Base-by-base conservation (phyloP, 2,329 filamentous ascomycete species). In the Talaromyces piceae region DNA sequence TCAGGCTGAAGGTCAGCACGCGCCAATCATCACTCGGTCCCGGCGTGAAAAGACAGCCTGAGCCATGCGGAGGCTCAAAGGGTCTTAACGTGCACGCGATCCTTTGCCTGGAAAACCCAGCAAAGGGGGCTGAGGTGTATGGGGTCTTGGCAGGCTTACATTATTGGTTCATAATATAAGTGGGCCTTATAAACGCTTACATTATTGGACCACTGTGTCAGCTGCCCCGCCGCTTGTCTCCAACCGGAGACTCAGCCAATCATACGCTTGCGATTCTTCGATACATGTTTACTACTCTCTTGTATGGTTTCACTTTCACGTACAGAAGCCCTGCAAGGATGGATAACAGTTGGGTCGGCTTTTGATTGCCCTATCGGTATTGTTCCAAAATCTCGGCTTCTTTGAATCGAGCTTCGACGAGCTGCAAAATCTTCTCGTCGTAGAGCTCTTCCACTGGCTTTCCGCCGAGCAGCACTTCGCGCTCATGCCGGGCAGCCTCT, bases 401-500 rank as follows among this genome's bases (percentile, higher is more conserved):
- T 50, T 73, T 73, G 63, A 84, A 76, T 58, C 84, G 80, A 56
- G 73, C 72, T 63, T 86, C 80, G 2, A 96, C 86, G 52, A 77
- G 74, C 51, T 80, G 75, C 46, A 95, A 72, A 0, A 85, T 82
- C 26, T 81, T 79, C 13, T 69, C 63, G 60, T 85, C 82, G 63
- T 96, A 98, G 23, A 96, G 56, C 1, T 91, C 84, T 57, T 87
- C 84, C 0, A 81, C 74, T 7, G 65, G 69, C 70, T 84, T 87
- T 1, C 77, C 79, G 0, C 81, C 87, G 60, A 81, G 84, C 41
- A 97, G 73, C 1, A 97, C 77, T 62, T 88, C 76, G 66, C 83
- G 87, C 65, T 94, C 88, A 67, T 98, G 93, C 53, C 80, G 77
- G 13, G 77, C 72, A 3, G 87, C 88, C 69, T 96, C 91, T 55